These are phyloP conservation scores for Boletus tylopilopsis DNA, from an alignment of 768 basidiomycete genomes.

Conservation along the genomic window DNA sequence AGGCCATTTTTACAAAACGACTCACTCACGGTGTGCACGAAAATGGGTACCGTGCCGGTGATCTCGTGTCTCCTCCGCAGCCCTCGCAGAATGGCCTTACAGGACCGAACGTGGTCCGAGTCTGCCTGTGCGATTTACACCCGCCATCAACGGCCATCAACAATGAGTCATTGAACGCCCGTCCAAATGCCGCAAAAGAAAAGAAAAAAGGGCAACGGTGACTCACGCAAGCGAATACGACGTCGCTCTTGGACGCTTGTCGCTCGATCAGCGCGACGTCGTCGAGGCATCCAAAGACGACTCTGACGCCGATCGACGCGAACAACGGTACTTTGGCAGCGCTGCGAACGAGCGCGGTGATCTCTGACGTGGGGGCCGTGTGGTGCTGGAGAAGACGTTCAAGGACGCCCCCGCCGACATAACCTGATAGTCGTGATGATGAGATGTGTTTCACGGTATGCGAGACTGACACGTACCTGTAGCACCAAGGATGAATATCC, in stretches of 20 bases:
- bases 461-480: conserved; percentile 38
- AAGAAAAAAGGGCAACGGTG: too few relatives aligned
- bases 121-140: conserved; percentile 42
- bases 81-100: conserved; percentile 45
- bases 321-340: conserved; percentile 15
- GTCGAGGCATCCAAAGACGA: conserved; percentile 37
- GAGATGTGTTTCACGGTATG: too few relatives aligned
- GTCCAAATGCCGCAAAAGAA: too few relatives aligned
- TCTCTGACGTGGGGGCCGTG: conserved; percentile 5
- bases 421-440: conserved; percentile 19
- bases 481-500: conserved; percentile 43
- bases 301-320: conserved; percentile 16
- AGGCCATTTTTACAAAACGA: too few relatives aligned
- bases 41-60: conserved; percentile 40
- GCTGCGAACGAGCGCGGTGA: conserved; percentile 28
- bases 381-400: conserved; percentile 20
- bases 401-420: conserved; percentile 29
- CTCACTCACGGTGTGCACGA: conserved; percentile 60
- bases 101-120: conserved; percentile 42
- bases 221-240: conserved; percentile 39
- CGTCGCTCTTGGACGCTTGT: conserved; percentile 41
- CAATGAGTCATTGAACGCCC: too few relatives aligned
- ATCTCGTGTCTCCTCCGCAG: conserved; percentile 42
- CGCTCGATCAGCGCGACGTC: conserved; percentile 38
- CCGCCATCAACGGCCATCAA: not conserved